Evolutionary conservation across 192 early-diverging fungal genomes (phyloP).

Genomic region (Borealophlyctis nickersoniae): DNA sequence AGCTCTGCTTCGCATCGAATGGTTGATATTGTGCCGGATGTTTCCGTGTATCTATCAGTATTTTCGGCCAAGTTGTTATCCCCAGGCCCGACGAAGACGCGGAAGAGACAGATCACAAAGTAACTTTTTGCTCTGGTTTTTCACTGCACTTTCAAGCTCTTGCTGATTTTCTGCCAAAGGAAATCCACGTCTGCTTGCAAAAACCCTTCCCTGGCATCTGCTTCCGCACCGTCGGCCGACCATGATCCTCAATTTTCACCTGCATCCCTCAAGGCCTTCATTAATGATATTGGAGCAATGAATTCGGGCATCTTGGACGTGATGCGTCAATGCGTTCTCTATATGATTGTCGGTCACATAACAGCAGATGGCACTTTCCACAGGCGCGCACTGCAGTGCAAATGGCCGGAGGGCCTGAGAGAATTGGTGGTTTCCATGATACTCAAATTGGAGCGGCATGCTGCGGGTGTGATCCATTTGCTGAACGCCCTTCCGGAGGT

Average conservation of each 20-base stretch:
- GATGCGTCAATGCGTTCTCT: constrained; percentile 3
- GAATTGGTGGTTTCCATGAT: background rate
- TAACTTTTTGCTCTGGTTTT: too few species aligned
- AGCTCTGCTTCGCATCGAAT: background rate
- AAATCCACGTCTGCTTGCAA: too few species aligned
- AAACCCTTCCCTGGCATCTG: too few species aligned
- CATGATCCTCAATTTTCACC: background rate
- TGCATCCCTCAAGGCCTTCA: background rate
- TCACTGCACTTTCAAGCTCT: too few species aligned
- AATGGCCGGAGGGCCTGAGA: constrained; percentile 1
- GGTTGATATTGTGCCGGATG: background rate
- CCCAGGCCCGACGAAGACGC: too few species aligned
- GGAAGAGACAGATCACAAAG: too few species aligned
- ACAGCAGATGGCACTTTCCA: background rate
- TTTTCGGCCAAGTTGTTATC: constrained; percentile 7
- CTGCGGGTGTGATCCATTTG: background rate
- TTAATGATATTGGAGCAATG: background rate
- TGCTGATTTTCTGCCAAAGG: too few species aligned
- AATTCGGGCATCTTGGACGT: constrained; percentile 15
- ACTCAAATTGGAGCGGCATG: constrained; percentile 7
- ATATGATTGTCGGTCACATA: background rate
- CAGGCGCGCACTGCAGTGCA: background rate
- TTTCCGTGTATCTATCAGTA: constrained; percentile 1
- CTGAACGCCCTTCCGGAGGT: background rate
- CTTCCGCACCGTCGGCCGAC: too few species aligned